phyloP scores from a whole-genome alignment of 352 stramenopile genomes.

The Pythium myriotylum region DNA sequence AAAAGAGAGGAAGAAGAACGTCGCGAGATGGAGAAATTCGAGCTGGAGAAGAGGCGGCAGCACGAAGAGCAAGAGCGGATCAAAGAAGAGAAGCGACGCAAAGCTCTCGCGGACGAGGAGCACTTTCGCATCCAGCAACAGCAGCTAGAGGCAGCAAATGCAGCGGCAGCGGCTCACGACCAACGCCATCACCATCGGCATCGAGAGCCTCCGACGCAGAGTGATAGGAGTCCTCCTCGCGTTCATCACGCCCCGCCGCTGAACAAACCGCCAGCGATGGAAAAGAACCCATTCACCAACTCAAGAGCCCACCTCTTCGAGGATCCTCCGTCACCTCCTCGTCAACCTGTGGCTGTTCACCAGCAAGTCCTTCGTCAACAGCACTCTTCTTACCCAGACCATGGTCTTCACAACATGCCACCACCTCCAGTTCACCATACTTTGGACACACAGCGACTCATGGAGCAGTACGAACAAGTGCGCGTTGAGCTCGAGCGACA shows the following conservation, averaged over 20 bases:
- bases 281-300: conserved; percentile 54
- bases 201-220: conserved; percentile 35
- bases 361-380: conserved; percentile 8
- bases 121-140: conserved; percentile 39
- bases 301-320: conserved; percentile 57
- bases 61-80: conserved; percentile 45
- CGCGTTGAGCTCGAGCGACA: conserved; percentile 48
- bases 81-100: conserved; percentile 52
- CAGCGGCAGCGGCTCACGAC: conserved; percentile 23
- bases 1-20: conserved; percentile 62
- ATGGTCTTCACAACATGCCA: background rate
- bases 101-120: conserved; percentile 43
- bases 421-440: background rate
- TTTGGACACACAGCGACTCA: conserved; percentile 28
- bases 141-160: conserved; percentile 29
- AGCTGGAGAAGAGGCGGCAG: conserved; percentile 47
- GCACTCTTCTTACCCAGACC: background rate
- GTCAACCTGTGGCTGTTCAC: background rate
- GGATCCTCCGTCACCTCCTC: conserved; percentile 27
- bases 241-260: conserved; percentile 20
- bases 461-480: conserved; percentile 62
- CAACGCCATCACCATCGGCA: conserved; percentile 33
- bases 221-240: background rate
- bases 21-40: conserved; percentile 51
- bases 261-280: conserved; percentile 2